Evolutionary conservation across 2,329 filamentous ascomycete species (phyloP).

Genomic region (Aspergillus luchuensis): DNA sequence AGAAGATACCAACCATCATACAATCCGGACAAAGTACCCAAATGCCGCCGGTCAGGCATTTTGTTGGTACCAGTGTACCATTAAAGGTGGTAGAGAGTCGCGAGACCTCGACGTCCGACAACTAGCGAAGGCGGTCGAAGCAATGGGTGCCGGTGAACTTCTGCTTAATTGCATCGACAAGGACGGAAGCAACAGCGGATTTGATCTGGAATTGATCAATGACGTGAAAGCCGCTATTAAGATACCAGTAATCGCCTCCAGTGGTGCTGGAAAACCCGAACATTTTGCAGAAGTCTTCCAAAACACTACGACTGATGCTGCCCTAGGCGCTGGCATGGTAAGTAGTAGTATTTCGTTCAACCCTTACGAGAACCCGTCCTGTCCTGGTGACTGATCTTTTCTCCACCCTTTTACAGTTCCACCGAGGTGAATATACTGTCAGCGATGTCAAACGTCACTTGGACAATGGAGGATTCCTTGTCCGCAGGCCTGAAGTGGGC

Average conservation of each 20-base stretch:
- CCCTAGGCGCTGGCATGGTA: constrained; percentile 89
- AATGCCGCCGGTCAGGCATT: constrained; percentile 76
- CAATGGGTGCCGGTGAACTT: constrained; percentile 93
- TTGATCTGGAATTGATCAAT: constrained; percentile 86
- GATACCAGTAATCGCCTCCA: constrained; percentile 94
- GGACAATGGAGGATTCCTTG: constrained; percentile 67
- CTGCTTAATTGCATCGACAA: constrained; percentile 97
- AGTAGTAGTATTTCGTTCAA: constrained; percentile 31
- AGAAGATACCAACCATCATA: constrained; percentile 71
- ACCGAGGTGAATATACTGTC: constrained; percentile 92
- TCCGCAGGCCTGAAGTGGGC: constrained; percentile 71
- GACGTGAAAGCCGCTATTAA: constrained; percentile 84
- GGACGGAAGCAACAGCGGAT: constrained; percentile 91
- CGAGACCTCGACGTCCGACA: constrained; percentile 90
- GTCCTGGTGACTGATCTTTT: constrained; percentile 9
- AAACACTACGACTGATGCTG: constrained; percentile 84
- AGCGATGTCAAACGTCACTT: constrained; percentile 89
- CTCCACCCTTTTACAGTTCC: constrained; percentile 61
- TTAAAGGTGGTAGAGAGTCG: constrained; percentile 93
- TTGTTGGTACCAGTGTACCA: constrained; percentile 98
- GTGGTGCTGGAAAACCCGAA: constrained; percentile 80
- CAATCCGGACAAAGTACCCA: constrained; percentile 67
- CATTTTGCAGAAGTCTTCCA: constrained; percentile 93
- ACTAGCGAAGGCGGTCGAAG: constrained; percentile 84
- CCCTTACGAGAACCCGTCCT: neutral